Evolutionary conservation across 495 filamentous ascomycete species (phyloP).

Genomic region (Lasiosphaeria hispida): DNA sequence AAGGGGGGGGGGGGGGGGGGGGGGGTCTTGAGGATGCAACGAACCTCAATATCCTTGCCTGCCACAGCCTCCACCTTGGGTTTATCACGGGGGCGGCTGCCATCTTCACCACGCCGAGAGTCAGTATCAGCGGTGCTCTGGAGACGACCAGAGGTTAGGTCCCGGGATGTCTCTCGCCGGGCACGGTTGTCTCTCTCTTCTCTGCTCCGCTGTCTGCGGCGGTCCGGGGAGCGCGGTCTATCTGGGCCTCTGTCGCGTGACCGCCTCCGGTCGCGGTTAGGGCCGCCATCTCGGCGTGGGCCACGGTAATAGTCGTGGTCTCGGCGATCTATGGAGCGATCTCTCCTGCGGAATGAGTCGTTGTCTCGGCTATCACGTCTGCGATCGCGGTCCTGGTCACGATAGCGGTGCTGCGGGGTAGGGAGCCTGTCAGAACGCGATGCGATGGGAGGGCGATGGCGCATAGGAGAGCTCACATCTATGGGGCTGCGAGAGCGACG

Average conservation of each 20-base stretch:
- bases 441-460: not conserved
- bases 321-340: slow-evolving; percentile 70
- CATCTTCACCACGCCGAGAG: slow-evolving; percentile 65
- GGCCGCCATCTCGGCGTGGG: slow-evolving; percentile 42
- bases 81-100: slow-evolving; percentile 49
- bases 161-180: slow-evolving; percentile 79
- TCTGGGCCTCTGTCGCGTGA: slow-evolving; percentile 63
- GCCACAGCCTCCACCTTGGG: slow-evolving; percentile 43
- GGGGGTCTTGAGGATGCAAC: slow-evolving; percentile 13
- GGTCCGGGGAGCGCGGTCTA: slow-evolving; percentile 36
- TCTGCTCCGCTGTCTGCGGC: slow-evolving; percentile 51
- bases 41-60: slow-evolving; percentile 51
- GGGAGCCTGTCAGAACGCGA: slow-evolving; percentile 32
- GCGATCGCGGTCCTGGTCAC: slow-evolving; percentile 43
- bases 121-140: slow-evolving; percentile 77
- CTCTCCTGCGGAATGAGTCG: slow-evolving; percentile 65
- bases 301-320: slow-evolving; percentile 67
- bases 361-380: slow-evolving; percentile 57
- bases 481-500: slow-evolving; percentile 67
- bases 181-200: slow-evolving; percentile 67
- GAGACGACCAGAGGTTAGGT: slow-evolving; percentile 64
- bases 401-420: slow-evolving; percentile 54
- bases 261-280: slow-evolving; percentile 44
- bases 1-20: not conserved
- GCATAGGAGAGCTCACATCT: slow-evolving; percentile 55